Conservation (phyloP, 2,329 filamentous ascomycete genomes). For the Ambrosiella cleistominuta region DNA sequence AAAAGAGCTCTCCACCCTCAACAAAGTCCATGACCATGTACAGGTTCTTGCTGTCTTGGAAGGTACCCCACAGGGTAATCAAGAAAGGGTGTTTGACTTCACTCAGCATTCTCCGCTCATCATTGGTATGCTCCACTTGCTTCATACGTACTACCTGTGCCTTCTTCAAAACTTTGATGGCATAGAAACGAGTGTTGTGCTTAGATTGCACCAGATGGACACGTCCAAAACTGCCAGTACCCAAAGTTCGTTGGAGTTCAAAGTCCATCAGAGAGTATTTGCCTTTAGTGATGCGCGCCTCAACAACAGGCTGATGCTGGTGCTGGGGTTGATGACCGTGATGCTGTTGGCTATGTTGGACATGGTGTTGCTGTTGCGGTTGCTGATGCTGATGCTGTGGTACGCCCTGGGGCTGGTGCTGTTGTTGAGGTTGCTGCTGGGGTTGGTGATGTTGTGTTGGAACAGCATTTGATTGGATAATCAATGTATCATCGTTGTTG, state of each 20-base stretch:
- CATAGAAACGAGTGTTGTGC: constrained; percentile 96
- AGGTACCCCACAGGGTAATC: constrained; percentile 95
- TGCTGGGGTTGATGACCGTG: constrained; percentile 15
- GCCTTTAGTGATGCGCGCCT: constrained; percentile 66
- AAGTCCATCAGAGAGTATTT: constrained; percentile 94
- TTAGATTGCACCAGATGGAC: constrained; percentile 95
- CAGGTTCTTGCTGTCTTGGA: constrained; percentile 84
- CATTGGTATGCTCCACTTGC: constrained; percentile 98
- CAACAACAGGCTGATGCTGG: constrained; percentile 17
- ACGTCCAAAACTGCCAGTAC: constrained; percentile 89
- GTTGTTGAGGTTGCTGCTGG: constrained; percentile 45
- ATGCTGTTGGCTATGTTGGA: background rate
- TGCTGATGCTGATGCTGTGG: constrained; percentile 25
- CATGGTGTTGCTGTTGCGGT: constrained; percentile 9
- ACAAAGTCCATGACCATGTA: constrained; percentile 99
- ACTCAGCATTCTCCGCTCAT: constrained; percentile 87
- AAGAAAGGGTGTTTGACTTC: constrained; percentile 96
- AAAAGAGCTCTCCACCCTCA: constrained; percentile 94
- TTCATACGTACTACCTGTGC: constrained; percentile 99
- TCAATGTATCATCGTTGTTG: constrained; percentile 12
- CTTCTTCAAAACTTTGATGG: constrained; percentile 97
- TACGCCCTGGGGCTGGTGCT: constrained; percentile 27
- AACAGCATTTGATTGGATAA: constrained; percentile 17
- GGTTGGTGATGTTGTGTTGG: constrained; percentile 20
- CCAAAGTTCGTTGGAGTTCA: constrained; percentile 72